Base-by-base conservation (phyloP, 2,329 filamentous ascomycete genomes). In the Colletotrichum costaricense region DNA sequence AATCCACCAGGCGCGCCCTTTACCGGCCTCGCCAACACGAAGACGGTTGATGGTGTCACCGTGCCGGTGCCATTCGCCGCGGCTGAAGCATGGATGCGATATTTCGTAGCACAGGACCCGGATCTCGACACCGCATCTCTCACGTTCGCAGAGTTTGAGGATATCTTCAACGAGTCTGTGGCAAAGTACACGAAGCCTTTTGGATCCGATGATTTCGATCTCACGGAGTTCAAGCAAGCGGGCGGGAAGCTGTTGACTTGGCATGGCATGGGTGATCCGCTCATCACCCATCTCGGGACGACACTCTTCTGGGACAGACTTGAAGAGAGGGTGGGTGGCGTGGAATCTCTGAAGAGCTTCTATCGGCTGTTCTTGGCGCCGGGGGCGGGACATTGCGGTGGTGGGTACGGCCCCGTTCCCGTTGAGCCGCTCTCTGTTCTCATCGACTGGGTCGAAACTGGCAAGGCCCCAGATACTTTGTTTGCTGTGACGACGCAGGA, bases 331-430 rank as follows among this genome's bases (percentile, higher is more conserved):
- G 46, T 67, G 38, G 68, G 68, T 11, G 68, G 68, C 19, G 22
- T 56, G 11, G 33, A 54, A 7, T 24, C 8, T 12, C 22, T 62
- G 4, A 12, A 26, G 19, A 84, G 87, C 28, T 88, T 88, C 77
- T 90, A 88, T 78, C 77, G 82, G 2, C 81, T 88, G 75, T 89
- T 89, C 77, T 78, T 82, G 5, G 83, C 89, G 2, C 87, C 87
- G 2, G 88, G 88, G 0, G 85, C 88, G 79, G 81, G 79, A 12
- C 88, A 90, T 77, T 90, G 88, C 69, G 68, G 64, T 52, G 67
- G 72, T 11, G 68, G 68, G 2, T 60, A 71, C n/a, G 68, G 68
- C 4, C 68, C 68, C 1, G 57, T 67, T 1, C 56, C 68, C 6
- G 55, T 71, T 16, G 55, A 71, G 5, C 68, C 68, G 3, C 38